Evolutionary conservation across 164 flowering plant species (phyloP), one percentile per base, ranked within the genome.

Genomic region (Amborella trichopoda): DNA sequence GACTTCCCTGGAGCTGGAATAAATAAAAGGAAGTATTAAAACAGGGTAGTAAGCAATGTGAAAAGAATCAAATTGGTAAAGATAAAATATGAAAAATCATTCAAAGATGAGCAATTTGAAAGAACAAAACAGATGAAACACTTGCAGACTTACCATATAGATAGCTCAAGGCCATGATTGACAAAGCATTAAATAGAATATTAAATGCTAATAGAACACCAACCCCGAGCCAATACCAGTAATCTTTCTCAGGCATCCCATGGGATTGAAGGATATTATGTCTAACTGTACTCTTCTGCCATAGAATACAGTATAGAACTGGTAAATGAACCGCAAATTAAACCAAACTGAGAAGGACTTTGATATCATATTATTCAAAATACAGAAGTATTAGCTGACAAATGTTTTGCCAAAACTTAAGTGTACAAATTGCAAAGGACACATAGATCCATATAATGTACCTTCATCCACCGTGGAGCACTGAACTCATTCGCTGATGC

Each of bases 141-240:
- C 22, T 17, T 12, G 0, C 22, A 22, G 6, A 60, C 74, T 49
- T 33, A 67, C 75, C 68, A 14, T 61, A 50, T 3, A 67, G 67
- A 44, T 28, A 65, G 33, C 55, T 10, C 4, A 70, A 67, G 22
- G 71, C 58, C 14, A 68, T 9, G 13, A 53, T 51, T 46, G 28
- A 51, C n/a, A 54, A 19, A 36, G 20, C 16, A 26, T 68, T 63
- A 43, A 65, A 63, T 3, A 73, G 39, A 27, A 70, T 6, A 3
- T 44, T 13, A 39, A 30, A 68, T 14, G 70, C 70, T 39, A 59
- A 6, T 44, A 63, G 42, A 32, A 66, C 76, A 2, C 51, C 62
- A 2, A 59, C 23, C 16, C 74, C 71, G 19, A 68, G 36, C 77
- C 71, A 72, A 36, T 56, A 66, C 77, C 69, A 72, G 26, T 49